These are phyloP conservation scores for Neonectria punicea DNA, from an alignment of 2,329 filamentous ascomycete species.

Conservation along the genomic window DNA sequence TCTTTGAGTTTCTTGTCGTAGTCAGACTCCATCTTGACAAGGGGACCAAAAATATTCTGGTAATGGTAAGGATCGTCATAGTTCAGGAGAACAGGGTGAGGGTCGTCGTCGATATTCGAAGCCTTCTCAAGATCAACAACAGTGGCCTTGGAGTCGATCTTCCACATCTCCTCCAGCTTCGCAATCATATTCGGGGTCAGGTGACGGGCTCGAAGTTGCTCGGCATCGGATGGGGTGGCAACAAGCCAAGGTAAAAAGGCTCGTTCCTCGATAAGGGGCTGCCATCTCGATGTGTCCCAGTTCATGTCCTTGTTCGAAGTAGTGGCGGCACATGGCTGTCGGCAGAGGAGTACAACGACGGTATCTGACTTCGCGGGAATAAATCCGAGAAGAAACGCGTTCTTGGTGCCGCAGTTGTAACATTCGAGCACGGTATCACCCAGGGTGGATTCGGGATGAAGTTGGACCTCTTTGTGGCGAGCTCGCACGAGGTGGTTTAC, in stretches of 20 bases:
- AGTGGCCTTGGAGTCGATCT: conserved; percentile 89
- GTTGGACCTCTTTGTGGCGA: conserved; percentile 97
- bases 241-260: conserved; percentile 97
- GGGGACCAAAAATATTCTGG: conserved; percentile 96
- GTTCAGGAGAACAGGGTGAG: conserved; percentile 87
- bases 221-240: conserved; percentile 86
- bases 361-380: conserved; percentile 99
- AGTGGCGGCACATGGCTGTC: conserved; percentile 94
- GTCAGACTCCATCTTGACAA: conserved; percentile 99
- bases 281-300: conserved; percentile 98
- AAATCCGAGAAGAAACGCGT: conserved; percentile 96
- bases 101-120: conserved; percentile 92
- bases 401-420: conserved; percentile 99
- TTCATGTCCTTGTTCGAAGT: conserved; percentile 99
- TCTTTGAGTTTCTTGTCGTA: conserved; percentile 99
- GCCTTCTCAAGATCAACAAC: conserved; percentile 92
- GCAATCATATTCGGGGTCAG: conserved; percentile 94
- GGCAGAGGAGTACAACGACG: conserved; percentile 94
- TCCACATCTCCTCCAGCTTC: conserved; percentile 98
- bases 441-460: conserved; percentile 91
- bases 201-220: conserved; percentile 94
- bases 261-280: conserved; percentile 95
- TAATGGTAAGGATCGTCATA: conserved; percentile 99
- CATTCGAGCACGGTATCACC: conserved; percentile 98
- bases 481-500: conserved; percentile 98